Base-by-base conservation (phyloP, 345 rosid species). In the Citrus glauca region DNA sequence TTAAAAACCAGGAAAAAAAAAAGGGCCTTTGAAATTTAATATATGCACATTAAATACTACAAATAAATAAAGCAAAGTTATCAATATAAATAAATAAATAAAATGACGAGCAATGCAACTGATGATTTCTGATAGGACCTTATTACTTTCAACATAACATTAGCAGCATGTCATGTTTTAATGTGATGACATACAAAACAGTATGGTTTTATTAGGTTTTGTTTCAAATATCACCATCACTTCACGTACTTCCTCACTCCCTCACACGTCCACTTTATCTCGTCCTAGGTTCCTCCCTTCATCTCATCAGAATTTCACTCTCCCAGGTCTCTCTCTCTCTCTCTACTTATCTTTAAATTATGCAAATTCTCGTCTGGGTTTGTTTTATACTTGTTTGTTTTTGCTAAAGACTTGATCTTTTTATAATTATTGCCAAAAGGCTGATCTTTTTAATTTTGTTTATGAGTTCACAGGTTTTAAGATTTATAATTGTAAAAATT, bases 301-400 rank as follows among this genome's bases (percentile, higher is more conserved):
- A 7, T 25, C 61, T 63, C 14, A 6, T 75, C 57, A 25, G 24
- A 65, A 19, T 66, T 59, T 74, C 66, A 35, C 74, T 37, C 76
- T 69, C 27, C 32, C 86, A 85, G 87, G 87, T 81, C 50, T 53
- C 11, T 22, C 37, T 69, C 19, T 50, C 7, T 1, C 50, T 19
- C 4, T 1, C 27, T 68, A 17, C 19, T 30, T 59, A 6, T 35
- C 48, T 19, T 20, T 33, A 10, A 16, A 2, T 66, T 64, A 2
- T 75, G 62, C n/a, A 45, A 32, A 75, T 72, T 27, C 4, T 56
- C 13, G 57, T 57, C 53, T 59, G 76, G 75, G 75, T 72, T 72
- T 24, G n/a, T 72, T 71, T 71, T 13, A 28, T 53, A 50, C 1
- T 30, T 71, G 6, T 10, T 71, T 9, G 62, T 30, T 50, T 50